phyloP scores from a whole-genome alignment of 2,329 filamentous ascomycete species.

The Beauveria rudraprayagi region DNA sequence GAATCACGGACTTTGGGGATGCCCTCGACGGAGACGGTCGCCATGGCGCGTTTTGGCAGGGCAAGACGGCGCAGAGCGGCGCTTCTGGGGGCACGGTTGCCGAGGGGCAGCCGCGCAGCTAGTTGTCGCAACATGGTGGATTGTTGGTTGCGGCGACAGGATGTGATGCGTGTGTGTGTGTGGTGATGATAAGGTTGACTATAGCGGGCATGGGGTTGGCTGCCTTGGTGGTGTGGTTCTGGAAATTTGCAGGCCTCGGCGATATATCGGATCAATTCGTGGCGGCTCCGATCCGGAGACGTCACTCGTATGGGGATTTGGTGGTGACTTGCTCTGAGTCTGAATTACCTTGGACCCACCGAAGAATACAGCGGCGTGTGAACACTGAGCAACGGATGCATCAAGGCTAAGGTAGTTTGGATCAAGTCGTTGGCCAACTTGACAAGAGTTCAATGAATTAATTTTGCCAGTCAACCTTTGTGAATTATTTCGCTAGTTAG shows the following conservation, averaged over 20 bases:
- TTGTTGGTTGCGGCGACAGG: background rate
- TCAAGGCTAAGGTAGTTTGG: too few species aligned
- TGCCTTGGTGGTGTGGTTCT: background rate
- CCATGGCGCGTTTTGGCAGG: conserved; percentile 21
- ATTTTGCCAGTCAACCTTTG: background rate
- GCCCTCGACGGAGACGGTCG: conserved; percentile 27
- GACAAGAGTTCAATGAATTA: background rate
- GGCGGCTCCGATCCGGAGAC: background rate
- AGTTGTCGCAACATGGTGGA: conserved; percentile 29
- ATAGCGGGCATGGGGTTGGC: background rate
- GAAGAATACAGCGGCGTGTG: too few species aligned
- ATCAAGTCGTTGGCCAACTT: too few species aligned
- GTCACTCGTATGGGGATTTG: background rate
- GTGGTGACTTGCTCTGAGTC: too few species aligned
- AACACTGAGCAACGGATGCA: too few species aligned
- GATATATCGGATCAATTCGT: conserved; percentile 11
- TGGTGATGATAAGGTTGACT: background rate
- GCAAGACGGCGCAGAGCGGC: conserved; percentile 18
- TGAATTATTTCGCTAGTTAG: too few species aligned
- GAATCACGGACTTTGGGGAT: conserved; percentile 25
- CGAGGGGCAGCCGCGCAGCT: conserved; percentile 23
- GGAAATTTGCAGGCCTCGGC: conserved; percentile 11
- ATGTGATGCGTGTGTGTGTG: background rate
- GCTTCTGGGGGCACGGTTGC: conserved; percentile 18
- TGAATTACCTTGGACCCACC: too few species aligned